Evolutionary conservation across 169 alveolate genomes (phyloP).

Genomic region (Plasmodium inui): DNA sequence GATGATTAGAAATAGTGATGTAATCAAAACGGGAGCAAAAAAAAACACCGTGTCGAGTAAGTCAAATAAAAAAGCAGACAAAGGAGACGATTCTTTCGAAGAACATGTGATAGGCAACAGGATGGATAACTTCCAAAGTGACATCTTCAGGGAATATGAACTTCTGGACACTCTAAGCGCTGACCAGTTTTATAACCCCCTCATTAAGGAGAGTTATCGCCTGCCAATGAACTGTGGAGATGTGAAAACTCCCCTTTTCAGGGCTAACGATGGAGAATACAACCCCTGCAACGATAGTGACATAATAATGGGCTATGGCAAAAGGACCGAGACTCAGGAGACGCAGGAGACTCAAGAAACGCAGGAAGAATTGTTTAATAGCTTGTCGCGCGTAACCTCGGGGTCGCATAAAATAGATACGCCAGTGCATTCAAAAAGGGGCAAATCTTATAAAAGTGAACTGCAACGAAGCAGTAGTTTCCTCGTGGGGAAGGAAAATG

Average conservation of each 20-base stretch:
- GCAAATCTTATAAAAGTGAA: background rate
- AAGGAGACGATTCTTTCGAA: background rate
- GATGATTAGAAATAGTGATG: background rate
- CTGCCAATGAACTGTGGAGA: background rate
- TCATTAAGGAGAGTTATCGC: background rate
- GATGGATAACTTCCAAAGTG: background rate
- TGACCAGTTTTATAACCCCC: background rate
- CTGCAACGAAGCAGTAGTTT: background rate
- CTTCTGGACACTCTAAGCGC: too few relatives aligned
- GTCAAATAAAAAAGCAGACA: background rate
- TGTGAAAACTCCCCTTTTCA: background rate
- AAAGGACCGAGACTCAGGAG: background rate
- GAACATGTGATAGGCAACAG: background rate
- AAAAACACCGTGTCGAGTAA: background rate
- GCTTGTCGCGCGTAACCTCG: background rate
- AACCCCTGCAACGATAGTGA: background rate
- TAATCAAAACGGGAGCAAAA: background rate
- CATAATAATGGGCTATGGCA: background rate
- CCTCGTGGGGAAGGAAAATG: background rate
- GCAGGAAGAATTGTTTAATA: background rate
- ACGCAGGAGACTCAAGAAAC: background rate
- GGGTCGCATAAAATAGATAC: background rate
- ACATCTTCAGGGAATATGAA: background rate
- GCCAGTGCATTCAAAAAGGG: background rate
- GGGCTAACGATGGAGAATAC: background rate